phyloP scores from a whole-genome alignment of 2,329 filamentous ascomycete genomes.

The Cladosporium sp. region DNA sequence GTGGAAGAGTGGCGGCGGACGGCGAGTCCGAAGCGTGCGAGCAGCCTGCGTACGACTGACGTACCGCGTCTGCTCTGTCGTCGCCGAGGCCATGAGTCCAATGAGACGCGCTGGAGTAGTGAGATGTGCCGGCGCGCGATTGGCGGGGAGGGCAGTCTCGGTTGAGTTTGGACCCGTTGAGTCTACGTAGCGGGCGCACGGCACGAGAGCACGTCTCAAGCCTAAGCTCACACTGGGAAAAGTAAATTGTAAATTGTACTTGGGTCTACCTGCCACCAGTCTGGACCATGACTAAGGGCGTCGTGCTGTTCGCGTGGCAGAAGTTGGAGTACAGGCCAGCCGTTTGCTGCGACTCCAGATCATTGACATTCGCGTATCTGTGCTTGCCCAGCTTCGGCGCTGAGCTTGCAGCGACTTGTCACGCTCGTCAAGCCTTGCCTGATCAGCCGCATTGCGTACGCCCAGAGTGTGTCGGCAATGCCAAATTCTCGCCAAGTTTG shows the following conservation, averaged over 20 bases:
- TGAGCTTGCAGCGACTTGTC: constrained; percentile 5
- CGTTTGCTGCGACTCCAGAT: not conserved
- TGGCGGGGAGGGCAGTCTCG: not conserved
- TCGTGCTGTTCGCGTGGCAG: not conserved
- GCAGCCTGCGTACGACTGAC: not conserved
- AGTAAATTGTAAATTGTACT: not conserved
- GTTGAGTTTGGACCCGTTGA: not conserved
- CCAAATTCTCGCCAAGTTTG: not conserved
- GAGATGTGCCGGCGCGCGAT: not conserved
- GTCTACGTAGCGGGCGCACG: constrained; percentile 3
- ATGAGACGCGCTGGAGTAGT: not conserved
- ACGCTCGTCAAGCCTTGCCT: constrained; percentile 4
- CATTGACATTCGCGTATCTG: not conserved
- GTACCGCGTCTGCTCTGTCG: not conserved
- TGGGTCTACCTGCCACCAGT: not conserved
- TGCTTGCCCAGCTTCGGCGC: not conserved
- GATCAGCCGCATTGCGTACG: not conserved
- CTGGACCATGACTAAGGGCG: not conserved
- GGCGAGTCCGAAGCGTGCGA: constrained; percentile 1
- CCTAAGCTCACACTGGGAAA: not conserved
- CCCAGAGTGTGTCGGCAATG: not conserved
- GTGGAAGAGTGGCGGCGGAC: not conserved
- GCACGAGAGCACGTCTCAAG: not conserved
- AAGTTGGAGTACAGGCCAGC: not conserved
- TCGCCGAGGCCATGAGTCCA: not conserved